These are phyloP conservation scores for Tetrahymena borealis DNA, from an alignment of 73 alveolate species.

Conservation along the genomic window DNA sequence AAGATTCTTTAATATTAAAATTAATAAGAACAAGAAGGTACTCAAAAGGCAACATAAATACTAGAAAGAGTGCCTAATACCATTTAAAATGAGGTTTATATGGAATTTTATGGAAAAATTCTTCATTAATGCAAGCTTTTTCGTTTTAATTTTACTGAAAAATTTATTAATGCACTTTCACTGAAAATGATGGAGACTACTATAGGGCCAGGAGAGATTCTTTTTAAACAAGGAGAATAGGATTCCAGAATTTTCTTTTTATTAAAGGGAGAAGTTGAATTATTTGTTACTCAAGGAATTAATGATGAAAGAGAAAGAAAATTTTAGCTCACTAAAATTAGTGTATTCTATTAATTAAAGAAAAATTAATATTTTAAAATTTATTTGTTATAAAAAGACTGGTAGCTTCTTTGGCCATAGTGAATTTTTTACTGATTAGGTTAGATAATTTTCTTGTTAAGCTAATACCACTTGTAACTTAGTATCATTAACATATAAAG, in stretches of 20 bases:
- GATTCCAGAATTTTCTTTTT: not conserved
- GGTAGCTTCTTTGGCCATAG: not conserved
- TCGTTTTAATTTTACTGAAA: not conserved
- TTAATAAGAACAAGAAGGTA: not conserved
- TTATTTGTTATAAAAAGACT: not conserved
- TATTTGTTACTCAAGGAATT: not conserved
- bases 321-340: not conserved
- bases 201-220: not conserved
- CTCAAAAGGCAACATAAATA: not conserved
- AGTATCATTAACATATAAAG: not conserved
- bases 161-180: not conserved
- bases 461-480: not conserved
- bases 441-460: not conserved
- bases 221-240: not conserved
- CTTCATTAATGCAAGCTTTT: not conserved
- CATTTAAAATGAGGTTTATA: not conserved
- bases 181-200: not conserved
- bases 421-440: not conserved
- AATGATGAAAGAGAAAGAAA: not conserved
- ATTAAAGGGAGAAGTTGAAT: not conserved
- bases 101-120: not conserved
- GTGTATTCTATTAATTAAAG: not conserved
- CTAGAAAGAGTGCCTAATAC: not conserved
- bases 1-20: not conserved
- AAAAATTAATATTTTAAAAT: not conserved